phyloP scores from a whole-genome alignment of 495 filamentous ascomycete genomes.

The Patellaria atrata region DNA sequence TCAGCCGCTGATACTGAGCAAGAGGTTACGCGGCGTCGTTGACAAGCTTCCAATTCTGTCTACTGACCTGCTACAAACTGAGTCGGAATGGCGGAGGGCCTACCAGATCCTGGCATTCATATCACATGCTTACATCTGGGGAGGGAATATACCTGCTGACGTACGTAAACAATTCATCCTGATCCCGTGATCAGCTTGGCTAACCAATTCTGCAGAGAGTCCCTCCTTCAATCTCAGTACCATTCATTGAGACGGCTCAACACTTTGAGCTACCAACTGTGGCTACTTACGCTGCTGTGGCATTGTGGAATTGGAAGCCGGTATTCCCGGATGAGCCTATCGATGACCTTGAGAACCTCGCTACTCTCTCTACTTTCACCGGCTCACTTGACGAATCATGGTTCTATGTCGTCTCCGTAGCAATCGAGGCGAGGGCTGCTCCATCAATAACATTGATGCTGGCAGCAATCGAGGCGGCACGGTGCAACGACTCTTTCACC shows the following conservation, averaged over 20 bases:
- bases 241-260: constrained; percentile 61
- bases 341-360: constrained; percentile 70
- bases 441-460: constrained; percentile 85
- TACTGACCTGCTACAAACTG: constrained; percentile 60
- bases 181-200: neutral
- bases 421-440: constrained; percentile 84
- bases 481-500: constrained; percentile 47
- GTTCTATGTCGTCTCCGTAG: constrained; percentile 93
- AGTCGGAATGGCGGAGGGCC: constrained; percentile 83
- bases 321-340: constrained; percentile 68
- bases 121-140: constrained; percentile 90
- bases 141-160: constrained; percentile 66
- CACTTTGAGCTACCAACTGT: constrained; percentile 83
- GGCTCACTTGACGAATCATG: constrained; percentile 92
- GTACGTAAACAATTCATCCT: constrained; percentile 28
- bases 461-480: constrained; percentile 69
- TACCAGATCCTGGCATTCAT: constrained; percentile 81
- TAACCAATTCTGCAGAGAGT: constrained; percentile 44
- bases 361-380: constrained; percentile 80
- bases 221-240: constrained; percentile 70
- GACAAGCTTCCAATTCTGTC: constrained; percentile 69
- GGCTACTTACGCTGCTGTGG: constrained; percentile 83
- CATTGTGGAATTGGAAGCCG: constrained; percentile 91
- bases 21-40: constrained; percentile 58
- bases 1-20: constrained; percentile 74